Base-by-base conservation (phyloP, 73 alveolate genomes). In the Paramecium primaurelia region DNA sequence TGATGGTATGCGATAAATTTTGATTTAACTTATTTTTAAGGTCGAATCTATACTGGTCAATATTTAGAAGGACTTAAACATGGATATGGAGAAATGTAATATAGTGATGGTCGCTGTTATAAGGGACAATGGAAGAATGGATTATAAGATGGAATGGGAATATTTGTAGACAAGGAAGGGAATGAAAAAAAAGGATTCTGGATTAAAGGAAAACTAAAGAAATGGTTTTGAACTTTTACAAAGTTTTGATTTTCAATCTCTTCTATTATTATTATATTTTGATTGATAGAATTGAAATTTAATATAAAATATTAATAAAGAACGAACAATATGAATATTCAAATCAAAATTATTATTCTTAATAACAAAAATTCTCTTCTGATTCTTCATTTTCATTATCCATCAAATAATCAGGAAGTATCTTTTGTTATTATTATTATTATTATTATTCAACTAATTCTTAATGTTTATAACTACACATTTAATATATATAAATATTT, bases 31-130 rank as follows among this genome's bases (percentile, higher is more conserved):
- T 37, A 73, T 73, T 73, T 73, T 73, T 73, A 73, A 73, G 87
- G 87, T 18, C 59, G 60, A 20, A 14, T 37, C 16, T 73, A 73
- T 38, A 73, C 8, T 5, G 87, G 87, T 16, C 47, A 37, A 38
- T 73, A 73, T 73, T 22, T 10, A 8, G 87, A 73, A 30, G 87
- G 87, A 14, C 18, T 80, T 26, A 80, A 80, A 80, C 51, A 47
- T 47, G 91, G 91, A 44, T 45, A 49, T 22, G 91, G 91, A 8
- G 91, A 80, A 44, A 80, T 80, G 91, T 9, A 3, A n/a, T 80
- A 80, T 44, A 25, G n/a, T 44, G 91, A 80, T 45, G 91, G 91
- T 22, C 49, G 91, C 8, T 25, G 34, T n/a, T 80, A 80, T 26
- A 80, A 25, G 12, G 91, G 91, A 25, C 6, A 22, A 45, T 80